Conservation (phyloP, 345 rosid species). For the Erodium maritimum region DNA sequence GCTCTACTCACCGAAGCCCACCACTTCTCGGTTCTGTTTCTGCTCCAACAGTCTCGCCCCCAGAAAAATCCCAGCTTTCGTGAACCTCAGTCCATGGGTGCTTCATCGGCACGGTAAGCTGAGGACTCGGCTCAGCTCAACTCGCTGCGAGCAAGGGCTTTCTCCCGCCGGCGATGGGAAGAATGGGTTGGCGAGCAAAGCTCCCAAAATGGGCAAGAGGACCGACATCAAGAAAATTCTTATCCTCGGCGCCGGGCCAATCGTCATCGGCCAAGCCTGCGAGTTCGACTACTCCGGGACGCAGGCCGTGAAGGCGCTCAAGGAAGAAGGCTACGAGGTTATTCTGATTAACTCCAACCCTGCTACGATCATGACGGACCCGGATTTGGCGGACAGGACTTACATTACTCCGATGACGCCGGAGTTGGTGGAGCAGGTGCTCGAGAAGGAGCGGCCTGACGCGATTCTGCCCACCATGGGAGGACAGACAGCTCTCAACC, state of each 20-base stretch:
- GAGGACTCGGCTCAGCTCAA: slow-evolving; percentile 6
- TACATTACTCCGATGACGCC: slow-evolving; percentile 87
- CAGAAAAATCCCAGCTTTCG: slow-evolving; percentile 4
- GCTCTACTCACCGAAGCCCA: not conserved
- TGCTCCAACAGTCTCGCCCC: slow-evolving; percentile 11
- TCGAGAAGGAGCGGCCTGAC: slow-evolving; percentile 77
- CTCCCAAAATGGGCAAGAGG: slow-evolving; percentile 34
- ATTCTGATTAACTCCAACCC: slow-evolving; percentile 88
- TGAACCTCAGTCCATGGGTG: slow-evolving; percentile 19
- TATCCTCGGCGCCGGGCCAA: slow-evolving; percentile 96
- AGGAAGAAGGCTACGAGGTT: slow-evolving; percentile 83
- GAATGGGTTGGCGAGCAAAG: slow-evolving; percentile 5
- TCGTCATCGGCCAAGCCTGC: slow-evolving; percentile 95
- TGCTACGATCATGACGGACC: slow-evolving; percentile 98
- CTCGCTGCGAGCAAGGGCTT: slow-evolving; percentile 10
- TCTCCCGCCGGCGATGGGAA: slow-evolving; percentile 4
- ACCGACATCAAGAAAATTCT: slow-evolving; percentile 81
- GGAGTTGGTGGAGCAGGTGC: slow-evolving; percentile 74
- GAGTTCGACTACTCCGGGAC: slow-evolving; percentile 98
- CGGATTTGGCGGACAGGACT: slow-evolving; percentile 78
- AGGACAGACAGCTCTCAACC: slow-evolving; percentile 90
- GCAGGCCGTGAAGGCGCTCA: slow-evolving; percentile 85
- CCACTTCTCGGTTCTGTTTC: slow-evolving; percentile 8
- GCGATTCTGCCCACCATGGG: slow-evolving; percentile 95
- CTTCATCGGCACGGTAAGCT: slow-evolving; percentile 9